These are phyloP conservation scores for Coriolopsis trogii DNA, from an alignment of 1,284 basidiomycete genomes.

Conservation along the genomic window DNA sequence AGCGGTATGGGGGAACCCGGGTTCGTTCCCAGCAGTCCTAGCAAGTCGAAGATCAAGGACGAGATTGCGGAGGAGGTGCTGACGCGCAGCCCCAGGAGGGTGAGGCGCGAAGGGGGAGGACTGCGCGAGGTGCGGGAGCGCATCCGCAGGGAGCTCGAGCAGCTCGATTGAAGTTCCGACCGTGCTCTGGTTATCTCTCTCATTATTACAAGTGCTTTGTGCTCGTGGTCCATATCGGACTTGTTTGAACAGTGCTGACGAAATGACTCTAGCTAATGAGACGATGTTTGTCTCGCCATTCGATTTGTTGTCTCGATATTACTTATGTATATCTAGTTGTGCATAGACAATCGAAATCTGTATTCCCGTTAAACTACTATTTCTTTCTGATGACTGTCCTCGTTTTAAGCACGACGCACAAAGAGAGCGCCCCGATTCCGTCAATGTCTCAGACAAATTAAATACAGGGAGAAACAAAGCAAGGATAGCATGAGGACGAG, in stretches of 20 bases:
- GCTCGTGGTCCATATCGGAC: background rate
- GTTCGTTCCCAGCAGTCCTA: slow-evolving; percentile 34
- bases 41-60: slow-evolving; percentile 39
- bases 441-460: background rate
- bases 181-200: slow-evolving; percentile 37
- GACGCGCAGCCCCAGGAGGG: slow-evolving; percentile 67
- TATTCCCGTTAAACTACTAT: slow-evolving; percentile 2
- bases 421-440: no score
- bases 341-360: slow-evolving; percentile 8
- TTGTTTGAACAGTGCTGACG: slow-evolving; percentile 16
- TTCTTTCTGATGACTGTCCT: no score
- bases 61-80: slow-evolving; percentile 62
- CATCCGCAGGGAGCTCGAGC: slow-evolving; percentile 73
- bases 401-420: no score
- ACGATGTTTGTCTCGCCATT: background rate
- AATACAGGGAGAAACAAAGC: background rate
- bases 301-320: slow-evolving; percentile 5
- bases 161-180: slow-evolving; percentile 12
- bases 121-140: slow-evolving; percentile 78
- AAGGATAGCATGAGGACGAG: background rate
- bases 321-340: slow-evolving; percentile 24
- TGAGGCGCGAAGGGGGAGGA: slow-evolving; percentile 69
- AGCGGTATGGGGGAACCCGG: background rate
- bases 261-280: no score
- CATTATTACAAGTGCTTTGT: slow-evolving; percentile 32